These are phyloP conservation scores for Botrytis byssoidea DNA, from an alignment of 2,329 filamentous ascomycete species.

Conservation along the genomic window DNA sequence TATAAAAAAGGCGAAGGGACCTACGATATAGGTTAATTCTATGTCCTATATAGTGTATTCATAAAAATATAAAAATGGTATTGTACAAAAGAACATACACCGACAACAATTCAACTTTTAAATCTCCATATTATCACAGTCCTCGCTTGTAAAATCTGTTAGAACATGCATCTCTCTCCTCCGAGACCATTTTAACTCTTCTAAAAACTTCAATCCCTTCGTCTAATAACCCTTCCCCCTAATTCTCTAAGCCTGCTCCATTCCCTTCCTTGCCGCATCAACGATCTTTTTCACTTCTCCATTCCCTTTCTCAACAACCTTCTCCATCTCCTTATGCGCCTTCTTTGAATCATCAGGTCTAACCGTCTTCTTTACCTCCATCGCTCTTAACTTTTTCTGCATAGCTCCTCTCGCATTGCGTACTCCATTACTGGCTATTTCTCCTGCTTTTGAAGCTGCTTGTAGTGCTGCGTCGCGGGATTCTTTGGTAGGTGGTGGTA, in stretches of 20 bases:
- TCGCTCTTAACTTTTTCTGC: conserved; percentile 41
- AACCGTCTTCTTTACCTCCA: conserved; percentile 39
- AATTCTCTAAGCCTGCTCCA: conserved; percentile 34
- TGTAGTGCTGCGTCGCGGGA: conserved; percentile 43
- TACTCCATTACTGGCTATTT: conserved; percentile 35
- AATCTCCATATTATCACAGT: not conserved
- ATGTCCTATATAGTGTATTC: conserved; percentile 23
- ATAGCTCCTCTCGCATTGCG: conserved; percentile 39
- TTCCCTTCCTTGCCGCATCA: conserved; percentile 40
- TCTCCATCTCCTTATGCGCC: conserved; percentile 43
- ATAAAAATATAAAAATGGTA: conserved; percentile 18
- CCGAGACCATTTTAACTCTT: not conserved
- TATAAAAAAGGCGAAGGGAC: conserved; percentile 1
- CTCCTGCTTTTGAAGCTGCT: conserved; percentile 38
- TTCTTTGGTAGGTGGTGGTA: conserved; percentile 58
- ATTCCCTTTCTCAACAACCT: conserved; percentile 39
- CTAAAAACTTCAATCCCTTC: not conserved
- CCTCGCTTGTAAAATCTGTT: not conserved
- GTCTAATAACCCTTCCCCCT: not conserved
- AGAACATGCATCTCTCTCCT: not conserved
- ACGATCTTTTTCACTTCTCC: conserved; percentile 41
- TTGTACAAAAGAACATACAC: conserved; percentile 27
- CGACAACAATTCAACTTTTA: conserved; percentile 8
- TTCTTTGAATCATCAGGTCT: conserved; percentile 43
- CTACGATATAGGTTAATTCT: conserved; percentile 5